Percentiles rank a stretch among this genome's conserved stretches.
phyloP scores from a whole-genome alignment of 2,329 filamentous ascomycete species.

The Ophiocordyceps unilateralis region DNA sequence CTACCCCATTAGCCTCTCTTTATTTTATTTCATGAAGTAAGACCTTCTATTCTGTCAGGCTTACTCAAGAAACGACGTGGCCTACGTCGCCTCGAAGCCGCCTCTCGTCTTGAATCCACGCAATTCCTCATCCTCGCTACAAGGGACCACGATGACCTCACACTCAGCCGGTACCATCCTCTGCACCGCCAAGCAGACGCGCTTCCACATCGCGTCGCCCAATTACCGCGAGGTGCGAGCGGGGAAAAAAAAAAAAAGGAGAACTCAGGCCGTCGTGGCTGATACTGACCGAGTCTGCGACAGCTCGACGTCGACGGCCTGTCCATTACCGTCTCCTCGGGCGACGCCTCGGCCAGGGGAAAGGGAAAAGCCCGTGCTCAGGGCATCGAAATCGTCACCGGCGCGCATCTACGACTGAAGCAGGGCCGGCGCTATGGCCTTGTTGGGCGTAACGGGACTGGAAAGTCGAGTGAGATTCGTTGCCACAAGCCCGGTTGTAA shows the following conservation, averaged over 20 bases:
- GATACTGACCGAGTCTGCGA: background rate
- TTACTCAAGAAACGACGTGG: no score
- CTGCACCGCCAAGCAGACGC: constrained; percentile 49
- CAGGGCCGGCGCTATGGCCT: constrained; percentile 60
- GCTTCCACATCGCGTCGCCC: constrained; percentile 41
- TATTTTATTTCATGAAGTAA: no score
- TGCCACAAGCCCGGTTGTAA: background rate
- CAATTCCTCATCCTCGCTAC: background rate
- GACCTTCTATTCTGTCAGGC: no score
- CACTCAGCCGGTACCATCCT: constrained; percentile 36
- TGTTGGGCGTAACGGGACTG: constrained; percentile 64
- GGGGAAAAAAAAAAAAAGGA: no score
- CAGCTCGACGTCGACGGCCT: constrained; percentile 57
- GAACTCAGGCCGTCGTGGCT: background rate
- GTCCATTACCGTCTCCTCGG: constrained; percentile 44
- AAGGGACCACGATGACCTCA: no score
- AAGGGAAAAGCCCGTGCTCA: constrained; percentile 28
- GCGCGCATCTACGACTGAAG: constrained; percentile 55
- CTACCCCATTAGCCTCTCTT: no score
- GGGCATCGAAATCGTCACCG: constrained; percentile 49
- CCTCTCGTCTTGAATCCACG: background rate
- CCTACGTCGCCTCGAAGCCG: no score
- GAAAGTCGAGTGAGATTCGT: constrained; percentile 53
- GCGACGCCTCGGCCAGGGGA: constrained; percentile 26
- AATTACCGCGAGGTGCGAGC: constrained; percentile 36